A percentile compares a stretch with the other conserved stretches of the same genome.
phyloP scores from a whole-genome alignment of 257 asterid genomes.

The Thymus quinquecostatus region DNA sequence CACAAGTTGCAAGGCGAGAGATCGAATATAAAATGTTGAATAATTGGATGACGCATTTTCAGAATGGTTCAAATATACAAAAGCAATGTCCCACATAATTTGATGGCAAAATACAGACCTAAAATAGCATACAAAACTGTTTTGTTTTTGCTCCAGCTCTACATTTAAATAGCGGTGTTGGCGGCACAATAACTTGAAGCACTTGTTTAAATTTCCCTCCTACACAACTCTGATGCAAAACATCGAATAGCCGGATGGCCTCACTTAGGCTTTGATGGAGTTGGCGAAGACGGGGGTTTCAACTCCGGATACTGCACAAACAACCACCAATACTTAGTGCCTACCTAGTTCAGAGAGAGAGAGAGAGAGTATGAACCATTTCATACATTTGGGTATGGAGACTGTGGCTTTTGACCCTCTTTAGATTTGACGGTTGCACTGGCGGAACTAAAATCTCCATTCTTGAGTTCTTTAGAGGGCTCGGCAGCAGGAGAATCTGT shows the following conservation, averaged over 20 bases:
- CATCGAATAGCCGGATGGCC: not conserved
- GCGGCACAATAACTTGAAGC: not conserved
- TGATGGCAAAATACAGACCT: not conserved
- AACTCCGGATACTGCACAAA: conserved; percentile 81
- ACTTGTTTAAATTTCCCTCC: not conserved
- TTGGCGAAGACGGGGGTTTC: conserved; percentile 89
- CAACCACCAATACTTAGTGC: conserved; percentile 23
- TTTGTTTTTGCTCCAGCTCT: not conserved
- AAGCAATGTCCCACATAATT: not conserved
- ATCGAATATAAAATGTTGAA: no score
- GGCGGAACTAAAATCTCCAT: conserved; percentile 40
- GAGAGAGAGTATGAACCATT: conserved; percentile 34
- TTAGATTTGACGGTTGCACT: conserved; percentile 37
- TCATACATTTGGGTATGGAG: conserved; percentile 84
- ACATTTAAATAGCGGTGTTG: not conserved
- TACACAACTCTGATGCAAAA: conserved; percentile 2
- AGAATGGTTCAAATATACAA: not conserved
- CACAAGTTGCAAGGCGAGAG: no score
- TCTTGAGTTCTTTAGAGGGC: conserved; percentile 25
- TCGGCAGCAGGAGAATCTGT: conserved; percentile 22
- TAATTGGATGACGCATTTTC: no score
- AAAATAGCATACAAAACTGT: conserved; percentile 19
- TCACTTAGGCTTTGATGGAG: conserved; percentile 80
- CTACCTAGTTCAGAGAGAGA: not conserved
- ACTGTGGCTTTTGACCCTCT: conserved; percentile 49